Evolutionary conservation across 768 basidiomycete species (phyloP), one percentile per base, ranked within the genome.

Genomic region (Tremella yokohamensis): DNA sequence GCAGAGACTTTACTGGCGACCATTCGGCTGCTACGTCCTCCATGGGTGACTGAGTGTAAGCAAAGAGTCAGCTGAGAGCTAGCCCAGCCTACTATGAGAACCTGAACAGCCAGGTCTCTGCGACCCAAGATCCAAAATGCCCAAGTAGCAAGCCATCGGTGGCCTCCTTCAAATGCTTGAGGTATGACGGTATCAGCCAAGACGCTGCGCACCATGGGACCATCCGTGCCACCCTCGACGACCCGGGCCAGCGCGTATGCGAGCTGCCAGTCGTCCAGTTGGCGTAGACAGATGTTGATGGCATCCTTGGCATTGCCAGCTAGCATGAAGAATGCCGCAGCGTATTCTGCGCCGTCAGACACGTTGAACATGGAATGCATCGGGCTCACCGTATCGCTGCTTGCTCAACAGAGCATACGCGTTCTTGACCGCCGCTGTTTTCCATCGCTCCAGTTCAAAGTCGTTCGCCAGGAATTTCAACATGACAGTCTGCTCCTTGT

Each of bases 311-410:
- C 78, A 42, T 86, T 85, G 20, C 85, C 87, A 8, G 90, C 94
- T 0, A 99, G 83, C 40, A 99, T 81, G 80, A 99, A 99, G 79
- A 99, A 99, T 0, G 92, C 93, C 0, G 92, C 92, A n/a, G 96
- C 93, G 70, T 97, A 98, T 73, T 91, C 96, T 97, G 71, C 12
- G 18, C 56, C 16, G 20, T 26, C 12, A 42, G 47, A 4, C 25
- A 29, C 40, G 42, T 20, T 40, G 13, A 12, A 26, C n/a, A 9
- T 49, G 6, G 42, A 45, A 45, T 6, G 13, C n/a, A 49, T 51
- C 20, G 26, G 24, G 15, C 87, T 42, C 49, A 93, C 94, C 90
- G 70, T 89, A 97, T 25, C 96, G 84, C 58, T 87, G 89, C 79
- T 94, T 98, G 69, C 88, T 82, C 57, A 99, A 75, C 42, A 99